Base-by-base conservation (phyloP, 768 basidiomycete genomes). In the Trametes sanguinea region DNA sequence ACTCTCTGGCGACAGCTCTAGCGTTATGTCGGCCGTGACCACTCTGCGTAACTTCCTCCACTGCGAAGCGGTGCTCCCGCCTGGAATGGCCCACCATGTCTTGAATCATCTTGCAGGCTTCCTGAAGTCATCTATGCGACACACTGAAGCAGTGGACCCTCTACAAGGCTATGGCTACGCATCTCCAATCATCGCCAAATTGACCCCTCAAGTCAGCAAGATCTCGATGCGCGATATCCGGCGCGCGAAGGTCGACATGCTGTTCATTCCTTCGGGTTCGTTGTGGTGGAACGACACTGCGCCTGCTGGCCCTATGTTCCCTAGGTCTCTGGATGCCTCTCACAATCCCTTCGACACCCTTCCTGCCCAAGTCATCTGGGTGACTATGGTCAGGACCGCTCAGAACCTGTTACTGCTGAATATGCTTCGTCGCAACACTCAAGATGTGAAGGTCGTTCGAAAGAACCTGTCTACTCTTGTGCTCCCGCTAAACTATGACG, bases 51-150 rank as follows among this genome's bases (percentile, higher is more conserved):
- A 81, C 4, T 80, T 89, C 50, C 67, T 90, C 16, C 86, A 89
- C 69, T 74, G 84, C 32, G 83, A 83, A 54, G 70, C 76, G 6
- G 66, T 74, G 10, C 75, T 92, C 6, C 89, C 90, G 1, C 88
- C 87, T 2, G 79, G 84, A 0, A 77, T 87, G 75, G 76, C 85
- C 0, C 85, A 92, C 71, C 78, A 83, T 65, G 69, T 89, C 17
- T 86, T 91, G 76, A 91, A 90, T 68, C 81, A 87, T 66, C 71
- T 92, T 6, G 81, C 85, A 10, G 90, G 90, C 1, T 86, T 85
- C 58, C 71, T 93, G 64, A 89, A 88, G 68, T 74, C 76, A 51
- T 66, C 77, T 37, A 73, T 84, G 22, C 79, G 80, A 39, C 77
- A 83, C 46, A 62, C 73, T 4, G 82, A 81, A 1, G 71, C 73